These are phyloP conservation scores for Aurifilum marmelostoma DNA, from an alignment of 2,329 filamentous ascomycete species.

Conservation along the genomic window DNA sequence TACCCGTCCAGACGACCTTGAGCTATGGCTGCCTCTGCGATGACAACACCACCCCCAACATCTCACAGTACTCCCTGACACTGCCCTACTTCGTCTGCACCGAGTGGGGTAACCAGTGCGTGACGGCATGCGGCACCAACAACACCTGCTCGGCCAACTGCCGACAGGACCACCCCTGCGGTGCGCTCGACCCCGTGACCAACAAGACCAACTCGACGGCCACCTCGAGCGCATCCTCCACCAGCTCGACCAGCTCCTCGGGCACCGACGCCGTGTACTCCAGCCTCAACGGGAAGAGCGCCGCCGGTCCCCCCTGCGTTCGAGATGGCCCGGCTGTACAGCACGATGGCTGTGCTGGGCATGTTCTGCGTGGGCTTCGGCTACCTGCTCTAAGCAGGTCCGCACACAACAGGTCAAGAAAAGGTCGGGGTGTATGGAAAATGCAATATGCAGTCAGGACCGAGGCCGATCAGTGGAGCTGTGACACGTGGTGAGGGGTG, in stretches of 20 bases:
- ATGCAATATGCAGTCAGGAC: neutral
- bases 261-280: slow-evolving; percentile 44
- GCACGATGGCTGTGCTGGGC: slow-evolving; percentile 23
- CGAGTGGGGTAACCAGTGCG: slow-evolving; percentile 72
- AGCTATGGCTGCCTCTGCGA: slow-evolving; percentile 75
- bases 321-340: slow-evolving; percentile 26
- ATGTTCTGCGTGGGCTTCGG: slow-evolving; percentile 26
- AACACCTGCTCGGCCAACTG: slow-evolving; percentile 64
- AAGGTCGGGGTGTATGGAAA: neutral
- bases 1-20: slow-evolving; percentile 53
- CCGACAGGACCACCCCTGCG: slow-evolving; percentile 70
- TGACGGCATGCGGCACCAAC: slow-evolving; percentile 58
- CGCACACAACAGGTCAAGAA: neutral
- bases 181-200: slow-evolving; percentile 65
- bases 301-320: slow-evolving; percentile 11
- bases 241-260: slow-evolving; percentile 38
- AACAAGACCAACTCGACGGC: slow-evolving; percentile 59
- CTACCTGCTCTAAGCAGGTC: slow-evolving; percentile 23
- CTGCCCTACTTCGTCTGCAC: slow-evolving; percentile 78
- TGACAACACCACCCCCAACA: slow-evolving; percentile 68
- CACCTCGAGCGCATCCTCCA: slow-evolving; percentile 42
- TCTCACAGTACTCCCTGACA: slow-evolving; percentile 77
- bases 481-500: slow-evolving; percentile 6
- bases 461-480: neutral
- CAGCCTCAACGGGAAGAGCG: slow-evolving; percentile 34